Base-by-base conservation (phyloP, 2,329 filamentous ascomycete genomes). In the Aspergillus candidus region DNA sequence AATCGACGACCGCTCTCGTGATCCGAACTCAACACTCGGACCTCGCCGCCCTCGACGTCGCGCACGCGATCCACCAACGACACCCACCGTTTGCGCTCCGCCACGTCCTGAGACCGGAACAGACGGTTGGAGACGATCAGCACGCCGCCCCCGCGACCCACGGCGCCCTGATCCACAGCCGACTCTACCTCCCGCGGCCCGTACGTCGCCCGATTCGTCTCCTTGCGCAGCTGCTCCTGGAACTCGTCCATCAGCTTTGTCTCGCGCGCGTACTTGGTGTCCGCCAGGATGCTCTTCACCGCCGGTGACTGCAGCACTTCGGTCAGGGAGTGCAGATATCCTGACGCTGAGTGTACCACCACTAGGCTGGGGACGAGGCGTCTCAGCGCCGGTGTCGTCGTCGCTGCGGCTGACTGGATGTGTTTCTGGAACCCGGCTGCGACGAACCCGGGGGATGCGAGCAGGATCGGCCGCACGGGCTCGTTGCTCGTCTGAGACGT, bases 151-250 rank as follows among this genome's bases (percentile, higher is more conserved):
- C 90, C 88, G 11, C 84, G 77, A 1, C 90, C 90, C 0, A 97
- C 88, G 0, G 90, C 93, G 1, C 91, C 91, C 55, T 93, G 87
- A 10, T 82, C 82, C 4, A 96, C 83, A 0, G 91, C 91, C 48
- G 79, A 80, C 60, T 88, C 82, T 2, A 95, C 89, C 41, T 94
- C 88, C 11, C 75, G 78, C 0, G 84, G 80, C 0, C 93, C 93
- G 66, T 98, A 98, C 77, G 90, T 95, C 2, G 90, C 91, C 44
- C 86, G 80, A 3, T 87, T 86, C 53, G 96, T 90, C 50, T 97
- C 90, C 47, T 80, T 80, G 40, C 90, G 82, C 47, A 98, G 72
- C 48, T 87, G 74, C 0, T 82, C 78, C 56, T 86, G 82, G 61
- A 97, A 89, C 35, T 82, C 79, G 57, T 97, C 89, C 81, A 98